These are phyloP conservation scores for Trifolium dubium DNA, from an alignment of 306 rosid species.

Conservation along the genomic window DNA sequence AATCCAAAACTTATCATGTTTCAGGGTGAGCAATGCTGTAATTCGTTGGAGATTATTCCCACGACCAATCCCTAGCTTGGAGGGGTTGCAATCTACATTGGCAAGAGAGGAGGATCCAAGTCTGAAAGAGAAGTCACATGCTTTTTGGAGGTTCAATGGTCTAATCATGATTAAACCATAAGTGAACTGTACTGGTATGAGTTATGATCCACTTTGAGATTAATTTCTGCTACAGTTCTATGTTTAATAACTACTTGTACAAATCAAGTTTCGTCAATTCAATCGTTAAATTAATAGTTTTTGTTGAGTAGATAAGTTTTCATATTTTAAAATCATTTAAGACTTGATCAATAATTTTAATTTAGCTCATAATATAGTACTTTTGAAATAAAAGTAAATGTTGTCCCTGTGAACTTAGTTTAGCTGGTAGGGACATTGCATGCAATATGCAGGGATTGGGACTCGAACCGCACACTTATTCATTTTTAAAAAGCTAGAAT, in stretches of 20 bases:
- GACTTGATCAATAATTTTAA: not conserved
- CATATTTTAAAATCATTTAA: not conserved
- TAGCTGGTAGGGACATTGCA: no score
- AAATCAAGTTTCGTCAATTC: not conserved
- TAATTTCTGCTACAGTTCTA: no score
- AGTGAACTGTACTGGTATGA: not conserved
- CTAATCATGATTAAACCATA: not conserved
- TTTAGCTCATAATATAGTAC: not conserved
- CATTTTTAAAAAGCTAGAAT: no score
- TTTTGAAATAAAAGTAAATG: not conserved
- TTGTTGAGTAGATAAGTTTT: not conserved
- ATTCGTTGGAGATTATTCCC: not conserved
- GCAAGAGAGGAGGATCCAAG: not conserved
- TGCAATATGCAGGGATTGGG: no score
- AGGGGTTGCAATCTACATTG: not conserved
- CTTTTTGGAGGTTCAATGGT: not conserved
- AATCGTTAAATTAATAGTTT: not conserved
- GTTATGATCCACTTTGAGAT: not conserved
- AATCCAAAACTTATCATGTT: not conserved
- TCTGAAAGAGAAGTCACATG: not conserved
- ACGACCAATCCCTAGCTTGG: not conserved
- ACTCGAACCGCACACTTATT: no score
- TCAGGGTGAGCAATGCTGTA: constrained; percentile 1
- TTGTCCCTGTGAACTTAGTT: no score
- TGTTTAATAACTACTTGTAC: not conserved